Conservation (phyloP, 495 filamentous ascomycete species). For the Penicillium roqueforti region DNA sequence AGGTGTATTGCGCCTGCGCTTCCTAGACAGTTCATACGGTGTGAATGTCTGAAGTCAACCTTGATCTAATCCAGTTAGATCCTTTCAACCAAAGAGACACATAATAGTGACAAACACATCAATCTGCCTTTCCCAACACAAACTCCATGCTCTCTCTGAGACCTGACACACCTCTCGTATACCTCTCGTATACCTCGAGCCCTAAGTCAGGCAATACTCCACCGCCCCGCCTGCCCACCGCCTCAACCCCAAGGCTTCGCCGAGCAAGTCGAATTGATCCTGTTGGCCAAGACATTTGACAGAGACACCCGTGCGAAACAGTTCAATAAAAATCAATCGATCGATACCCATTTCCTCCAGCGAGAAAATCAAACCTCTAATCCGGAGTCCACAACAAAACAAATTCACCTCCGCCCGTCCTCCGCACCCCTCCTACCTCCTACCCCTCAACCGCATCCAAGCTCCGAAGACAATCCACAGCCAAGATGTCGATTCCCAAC, state of each 20-base stretch:
- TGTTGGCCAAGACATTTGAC: not conserved
- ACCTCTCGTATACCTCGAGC: not conserved
- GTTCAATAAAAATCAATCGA: not conserved
- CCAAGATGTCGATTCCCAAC: conserved; percentile 88
- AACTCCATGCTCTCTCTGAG: not conserved
- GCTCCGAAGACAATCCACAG: conserved; percentile 6
- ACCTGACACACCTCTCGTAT: not conserved
- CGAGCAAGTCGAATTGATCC: conserved; percentile 6
- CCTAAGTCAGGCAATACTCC: conserved; percentile 5
- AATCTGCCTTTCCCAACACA: not conserved
- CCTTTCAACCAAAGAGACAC: not conserved
- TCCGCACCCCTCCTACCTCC: conserved; percentile 15
- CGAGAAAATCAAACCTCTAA: not conserved
- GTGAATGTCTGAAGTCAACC: not conserved
- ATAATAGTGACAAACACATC: not conserved
- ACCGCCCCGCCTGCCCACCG: conserved; percentile 1
- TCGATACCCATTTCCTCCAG: not conserved
- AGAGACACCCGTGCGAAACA: not conserved
- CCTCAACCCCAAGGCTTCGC: not conserved
- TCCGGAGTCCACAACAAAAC: not conserved
- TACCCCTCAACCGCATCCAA: conserved; percentile 10
- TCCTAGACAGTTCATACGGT: not conserved
- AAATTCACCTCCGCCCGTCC: not conserved
- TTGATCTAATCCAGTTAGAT: not conserved
- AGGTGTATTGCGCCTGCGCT: not conserved